Evolutionary conservation across 805 yeast genomes (phyloP).

Genomic region (Cephaloascus albidus): DNA sequence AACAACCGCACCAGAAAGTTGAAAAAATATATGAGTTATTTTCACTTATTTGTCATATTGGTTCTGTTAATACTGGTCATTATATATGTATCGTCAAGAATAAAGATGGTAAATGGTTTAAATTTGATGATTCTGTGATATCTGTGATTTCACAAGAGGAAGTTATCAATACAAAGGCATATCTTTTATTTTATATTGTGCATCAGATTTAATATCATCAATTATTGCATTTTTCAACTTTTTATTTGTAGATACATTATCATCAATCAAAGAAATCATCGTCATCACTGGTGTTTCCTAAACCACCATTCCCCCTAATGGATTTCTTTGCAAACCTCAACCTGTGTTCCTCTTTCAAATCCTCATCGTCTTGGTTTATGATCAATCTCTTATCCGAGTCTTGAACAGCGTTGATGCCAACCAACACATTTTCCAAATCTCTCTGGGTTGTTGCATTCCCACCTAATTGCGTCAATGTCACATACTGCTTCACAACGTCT

Average conservation of each 20-base stretch:
- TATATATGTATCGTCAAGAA: slow-evolving; percentile 73
- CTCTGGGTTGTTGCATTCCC: slow-evolving; percentile 65
- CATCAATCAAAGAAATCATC: slow-evolving; percentile 31
- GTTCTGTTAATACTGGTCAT: slow-evolving; percentile 94
- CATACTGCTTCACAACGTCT: slow-evolving; percentile 69
- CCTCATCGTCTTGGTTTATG: slow-evolving; percentile 48
- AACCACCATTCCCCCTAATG: slow-evolving; percentile 26
- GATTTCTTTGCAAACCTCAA: slow-evolving; percentile 50
- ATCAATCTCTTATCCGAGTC: slow-evolving; percentile 58
- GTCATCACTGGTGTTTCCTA: slow-evolving; percentile 9
- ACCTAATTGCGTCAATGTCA: slow-evolving; percentile 75
- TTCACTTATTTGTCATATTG: slow-evolving; percentile 83
- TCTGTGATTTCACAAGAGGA: slow-evolving; percentile 54
- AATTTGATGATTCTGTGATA: slow-evolving; percentile 83
- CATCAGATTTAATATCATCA: slow-evolving; percentile 21
- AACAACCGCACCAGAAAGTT: slow-evolving; percentile 14
- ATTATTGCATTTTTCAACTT: not conserved
- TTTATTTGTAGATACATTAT: not conserved
- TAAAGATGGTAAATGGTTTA: slow-evolving; percentile 75
- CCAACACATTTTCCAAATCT: slow-evolving; percentile 70
- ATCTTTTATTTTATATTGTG: slow-evolving; percentile 62
- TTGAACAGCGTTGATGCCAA: slow-evolving; percentile 56
- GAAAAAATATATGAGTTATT: slow-evolving; percentile 67
- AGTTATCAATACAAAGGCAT: slow-evolving; percentile 68
- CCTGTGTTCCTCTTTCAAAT: slow-evolving; percentile 41